A percentile compares a stretch with the other conserved stretches of the same genome.
Evolutionary conservation across 2,329 filamentous ascomycete species (phyloP).

Genomic region (Aspergillus aculeatinus): DNA sequence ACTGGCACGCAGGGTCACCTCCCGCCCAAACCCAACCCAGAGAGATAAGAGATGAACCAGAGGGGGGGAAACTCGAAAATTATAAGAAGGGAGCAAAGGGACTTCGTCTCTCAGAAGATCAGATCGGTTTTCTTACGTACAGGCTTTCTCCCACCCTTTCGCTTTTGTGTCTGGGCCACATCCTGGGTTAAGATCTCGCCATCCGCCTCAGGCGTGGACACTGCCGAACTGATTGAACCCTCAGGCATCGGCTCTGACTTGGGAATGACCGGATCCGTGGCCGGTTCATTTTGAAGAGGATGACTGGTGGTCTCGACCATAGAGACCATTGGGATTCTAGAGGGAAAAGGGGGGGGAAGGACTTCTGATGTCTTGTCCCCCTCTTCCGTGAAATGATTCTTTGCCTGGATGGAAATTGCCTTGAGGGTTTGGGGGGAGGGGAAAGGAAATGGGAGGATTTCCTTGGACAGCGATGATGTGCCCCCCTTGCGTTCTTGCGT

Average conservation of each 20-base stretch:
- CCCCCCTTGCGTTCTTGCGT: not conserved
- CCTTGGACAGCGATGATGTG: not conserved
- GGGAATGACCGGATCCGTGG: conserved; percentile 42
- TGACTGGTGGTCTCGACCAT: conserved; percentile 40
- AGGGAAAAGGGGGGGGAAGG: not conserved
- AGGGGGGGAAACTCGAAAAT: conserved; percentile 11
- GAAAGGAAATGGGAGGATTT: conserved; percentile 3
- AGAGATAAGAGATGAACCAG: conserved; percentile 13
- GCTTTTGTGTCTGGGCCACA: conserved; percentile 67
- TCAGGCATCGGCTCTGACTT: conserved; percentile 45
- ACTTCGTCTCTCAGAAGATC: not conserved
- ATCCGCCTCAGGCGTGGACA: conserved; percentile 49
- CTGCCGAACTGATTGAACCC: conserved; percentile 45
- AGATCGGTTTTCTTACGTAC: conserved; percentile 56
- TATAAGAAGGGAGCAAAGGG: conserved; percentile 9
- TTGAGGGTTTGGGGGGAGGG: not conserved
- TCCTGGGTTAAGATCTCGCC: conserved; percentile 43
- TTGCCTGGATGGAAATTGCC: not conserved
- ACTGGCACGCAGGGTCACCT: conserved; percentile 5
- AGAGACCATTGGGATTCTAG: conserved; percentile 43
- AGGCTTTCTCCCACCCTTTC: conserved; percentile 96
- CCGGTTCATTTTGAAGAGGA: conserved; percentile 41
- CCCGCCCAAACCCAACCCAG: not conserved
- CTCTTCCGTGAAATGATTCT: not conserved
- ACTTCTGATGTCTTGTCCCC: not conserved